Evolutionary conservation across 2,329 filamentous ascomycete genomes (phyloP).

Genomic region (Monilinia fructigena): DNA sequence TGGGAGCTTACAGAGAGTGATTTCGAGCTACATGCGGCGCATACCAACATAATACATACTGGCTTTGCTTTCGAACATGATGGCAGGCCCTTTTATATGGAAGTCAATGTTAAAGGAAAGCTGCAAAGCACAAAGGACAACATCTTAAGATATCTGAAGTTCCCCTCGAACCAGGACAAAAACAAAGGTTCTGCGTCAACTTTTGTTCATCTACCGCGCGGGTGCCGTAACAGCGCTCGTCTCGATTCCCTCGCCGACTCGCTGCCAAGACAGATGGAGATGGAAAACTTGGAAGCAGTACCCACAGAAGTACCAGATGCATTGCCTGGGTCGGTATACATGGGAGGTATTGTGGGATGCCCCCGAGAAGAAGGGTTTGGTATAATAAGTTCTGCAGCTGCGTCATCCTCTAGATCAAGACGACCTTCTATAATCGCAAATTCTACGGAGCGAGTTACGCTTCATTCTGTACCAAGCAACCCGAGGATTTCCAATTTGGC

Average conservation of each 20-base stretch:
- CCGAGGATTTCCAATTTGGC: not conserved
- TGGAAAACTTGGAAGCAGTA: slow-evolving; percentile 1
- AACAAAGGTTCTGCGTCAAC: not conserved
- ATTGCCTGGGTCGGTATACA: not conserved
- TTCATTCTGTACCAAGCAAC: not conserved
- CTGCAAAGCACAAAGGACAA: not conserved
- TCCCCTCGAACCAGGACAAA: not conserved
- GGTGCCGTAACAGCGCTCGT: not conserved
- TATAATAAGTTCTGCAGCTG: not conserved
- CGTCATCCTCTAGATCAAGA: not conserved
- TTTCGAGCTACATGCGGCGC: not conserved
- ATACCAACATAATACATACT: slow-evolving; percentile 12
- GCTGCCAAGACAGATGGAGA: not conserved
- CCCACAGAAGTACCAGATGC: not conserved
- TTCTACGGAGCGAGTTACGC: not conserved
- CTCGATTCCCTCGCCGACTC: not conserved
- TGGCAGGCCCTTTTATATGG: not conserved
- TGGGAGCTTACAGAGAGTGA: slow-evolving; percentile 13
- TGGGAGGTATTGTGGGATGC: not conserved
- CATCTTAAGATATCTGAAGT: not conserved
- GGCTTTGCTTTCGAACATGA: slow-evolving; percentile 12
- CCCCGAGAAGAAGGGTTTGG: not conserved
- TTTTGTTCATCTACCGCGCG: not conserved
- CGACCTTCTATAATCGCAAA: not conserved
- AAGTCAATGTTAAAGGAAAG: not conserved